Evolutionary conservation across 306 rosid species (phyloP).

Genomic region (Datisca glomerata): DNA sequence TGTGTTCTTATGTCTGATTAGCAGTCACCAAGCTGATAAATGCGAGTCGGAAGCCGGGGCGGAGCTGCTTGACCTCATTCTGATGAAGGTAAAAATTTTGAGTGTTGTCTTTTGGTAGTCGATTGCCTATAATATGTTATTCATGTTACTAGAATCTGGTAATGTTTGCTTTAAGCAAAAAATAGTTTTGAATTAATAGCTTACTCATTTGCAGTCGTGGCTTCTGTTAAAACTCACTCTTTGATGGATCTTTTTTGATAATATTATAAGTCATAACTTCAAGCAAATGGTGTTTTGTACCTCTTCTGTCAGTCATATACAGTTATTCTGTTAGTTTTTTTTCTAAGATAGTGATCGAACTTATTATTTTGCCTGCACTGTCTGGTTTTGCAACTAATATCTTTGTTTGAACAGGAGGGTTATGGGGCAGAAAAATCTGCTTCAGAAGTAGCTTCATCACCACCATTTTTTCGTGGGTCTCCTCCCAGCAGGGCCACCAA

Average conservation of each 20-base stretch:
- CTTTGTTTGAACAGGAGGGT: slow-evolving; percentile 29
- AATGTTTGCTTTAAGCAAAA: background rate
- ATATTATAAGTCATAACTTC: background rate
- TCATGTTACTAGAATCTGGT: background rate
- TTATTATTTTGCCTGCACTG: background rate
- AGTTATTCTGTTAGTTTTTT: background rate
- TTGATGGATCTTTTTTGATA: background rate
- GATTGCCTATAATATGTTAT: too few relatives aligned
- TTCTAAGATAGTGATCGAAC: background rate
- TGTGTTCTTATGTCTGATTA: background rate
- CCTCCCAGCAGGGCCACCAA: slow-evolving; percentile 75
- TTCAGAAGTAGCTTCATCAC: slow-evolving; percentile 44
- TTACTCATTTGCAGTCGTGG: too few relatives aligned
- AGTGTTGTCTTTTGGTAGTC: background rate
- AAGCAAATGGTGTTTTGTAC: background rate
- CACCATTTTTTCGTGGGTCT: slow-evolving; percentile 79
- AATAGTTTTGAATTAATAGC: background rate
- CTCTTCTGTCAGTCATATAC: background rate
- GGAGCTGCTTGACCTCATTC: slow-evolving; percentile 22
- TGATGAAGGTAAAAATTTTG: slow-evolving; percentile 42
- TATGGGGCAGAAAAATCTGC: slow-evolving; percentile 37
- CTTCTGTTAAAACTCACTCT: too few relatives aligned
- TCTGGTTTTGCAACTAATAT: too few relatives aligned
- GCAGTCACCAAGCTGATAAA: slow-evolving; percentile 18
- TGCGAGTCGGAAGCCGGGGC: slow-evolving; percentile 4